Evolutionary conservation across 306 rosid species (phyloP), one percentile per base, ranked within the genome.

Genomic region (Prosopis cineraria): DNA sequence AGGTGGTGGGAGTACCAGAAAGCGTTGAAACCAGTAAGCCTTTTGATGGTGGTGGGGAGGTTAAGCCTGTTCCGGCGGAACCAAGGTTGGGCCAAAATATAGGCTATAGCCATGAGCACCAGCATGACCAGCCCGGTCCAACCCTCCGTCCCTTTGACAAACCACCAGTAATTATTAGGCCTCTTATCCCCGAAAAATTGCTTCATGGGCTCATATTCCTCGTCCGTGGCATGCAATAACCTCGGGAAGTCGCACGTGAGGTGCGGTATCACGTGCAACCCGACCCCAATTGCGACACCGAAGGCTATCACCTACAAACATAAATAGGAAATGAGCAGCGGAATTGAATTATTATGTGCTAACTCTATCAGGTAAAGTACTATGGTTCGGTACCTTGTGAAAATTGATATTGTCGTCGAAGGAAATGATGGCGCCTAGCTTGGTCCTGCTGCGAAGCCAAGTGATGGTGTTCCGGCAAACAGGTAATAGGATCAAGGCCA

Each of bases 1-100:
- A 92, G 83, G 58, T 94, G 97, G 74, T 94, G 97, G 7, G 97
- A 94, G 84, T 94, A 94, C 98, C 98, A 92, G 70, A 94, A 94
- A 14, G 98, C 97, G 43, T 94, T 92, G 87, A 92, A 94, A 13
- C 98, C 98, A 0, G 93, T 89, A 63, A 94, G 88, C 74, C 75
- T 92, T 60, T 90, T 90, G 8, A 92, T 87, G 56, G 83, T 19
- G 44, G 85, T 87, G 1, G 98, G 97, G 27, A 94, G 97, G 41
- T 85, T 88, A 0, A 90, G 79, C 76, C 83, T 77, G 47, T 76
- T 90, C 63, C 92, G 78, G 5, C 97, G 85, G 76, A 94, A 92
- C 97, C 97, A 89, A 6, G 98, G 98, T 45, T 87, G 93, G 13
- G 98, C 98, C 80, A 94, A 79, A 52, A 82, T 84, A 80, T 31